These are phyloP conservation scores for Hymenoscyphus scutula DNA, from an alignment of 2,329 filamentous ascomycete species.

Conservation along the genomic window DNA sequence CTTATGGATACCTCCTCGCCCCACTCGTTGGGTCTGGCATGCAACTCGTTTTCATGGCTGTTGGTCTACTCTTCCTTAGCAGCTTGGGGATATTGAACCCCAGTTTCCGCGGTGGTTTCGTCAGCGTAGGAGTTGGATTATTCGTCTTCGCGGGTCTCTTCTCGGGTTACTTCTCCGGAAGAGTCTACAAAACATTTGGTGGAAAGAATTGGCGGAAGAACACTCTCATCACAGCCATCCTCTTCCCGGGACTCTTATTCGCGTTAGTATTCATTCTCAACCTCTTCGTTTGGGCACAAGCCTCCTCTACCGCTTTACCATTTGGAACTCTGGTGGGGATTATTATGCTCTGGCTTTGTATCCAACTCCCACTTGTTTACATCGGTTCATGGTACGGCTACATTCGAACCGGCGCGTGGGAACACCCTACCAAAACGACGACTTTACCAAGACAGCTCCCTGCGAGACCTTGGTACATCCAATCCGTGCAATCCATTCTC, in stretches of 20 bases:
- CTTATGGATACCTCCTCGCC: conserved; percentile 69
- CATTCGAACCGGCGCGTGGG: conserved; percentile 64
- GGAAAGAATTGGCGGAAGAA: conserved; percentile 74
- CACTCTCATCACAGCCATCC: conserved; percentile 69
- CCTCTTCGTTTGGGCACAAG: conserved; percentile 86
- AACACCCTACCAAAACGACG: conserved; percentile 77
- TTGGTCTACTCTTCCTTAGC: conserved; percentile 69
- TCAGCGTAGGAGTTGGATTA: conserved; percentile 78
- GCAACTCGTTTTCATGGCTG: conserved; percentile 80
- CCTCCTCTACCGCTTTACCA: conserved; percentile 81
- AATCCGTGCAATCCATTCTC: conserved; percentile 60
- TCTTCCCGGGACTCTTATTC: conserved; percentile 79
- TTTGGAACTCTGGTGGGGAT: conserved; percentile 76
- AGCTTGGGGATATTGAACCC: conserved; percentile 79
- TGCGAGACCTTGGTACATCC: conserved; percentile 71
- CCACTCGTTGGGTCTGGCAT: conserved; percentile 82
- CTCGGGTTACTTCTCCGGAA: conserved; percentile 82
- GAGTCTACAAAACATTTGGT: conserved; percentile 80
- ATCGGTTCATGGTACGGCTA: conserved; percentile 76
- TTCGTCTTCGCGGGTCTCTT: conserved; percentile 82
- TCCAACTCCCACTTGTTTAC: conserved; percentile 83
- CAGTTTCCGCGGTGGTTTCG: conserved; percentile 84
- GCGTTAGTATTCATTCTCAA: conserved; percentile 75
- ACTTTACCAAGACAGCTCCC: conserved; percentile 72
- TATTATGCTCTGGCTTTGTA: conserved; percentile 75